Conservation (phyloP, 129 eudicot genomes). For the Apium graveolens region DNA sequence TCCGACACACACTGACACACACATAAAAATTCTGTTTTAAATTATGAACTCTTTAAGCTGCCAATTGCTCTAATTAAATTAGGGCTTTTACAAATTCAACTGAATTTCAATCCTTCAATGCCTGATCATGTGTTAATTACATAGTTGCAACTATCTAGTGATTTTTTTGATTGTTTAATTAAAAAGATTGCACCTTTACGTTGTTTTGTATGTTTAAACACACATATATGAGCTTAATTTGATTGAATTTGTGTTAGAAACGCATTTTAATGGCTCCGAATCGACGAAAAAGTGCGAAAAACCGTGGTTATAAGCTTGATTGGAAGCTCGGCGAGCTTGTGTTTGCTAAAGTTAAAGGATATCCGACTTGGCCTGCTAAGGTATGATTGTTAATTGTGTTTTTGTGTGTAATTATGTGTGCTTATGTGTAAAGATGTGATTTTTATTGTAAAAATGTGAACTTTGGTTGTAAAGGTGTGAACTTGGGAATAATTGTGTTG, state of each 20-base stretch:
- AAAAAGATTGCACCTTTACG: slow-evolving; percentile 12
- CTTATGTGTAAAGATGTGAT: not conserved
- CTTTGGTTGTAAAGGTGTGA: not conserved
- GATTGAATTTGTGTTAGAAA: slow-evolving; percentile 11
- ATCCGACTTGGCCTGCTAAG: slow-evolving; percentile 97
- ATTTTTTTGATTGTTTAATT: slow-evolving; percentile 7
- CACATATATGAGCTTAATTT: slow-evolving; percentile 17
- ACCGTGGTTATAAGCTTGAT: slow-evolving; percentile 70
- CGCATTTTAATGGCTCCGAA: slow-evolving; percentile 64
- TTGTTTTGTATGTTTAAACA: not conserved
- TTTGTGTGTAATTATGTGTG: not conserved
- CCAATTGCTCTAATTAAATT: not conserved
- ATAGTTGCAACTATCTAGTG: not conserved
- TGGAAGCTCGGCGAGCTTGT: slow-evolving; percentile 96
- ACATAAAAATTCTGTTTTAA: not conserved
- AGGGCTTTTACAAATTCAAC: not conserved
- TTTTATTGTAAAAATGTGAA: not conserved
- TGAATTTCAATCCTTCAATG: slow-evolving; percentile 36
- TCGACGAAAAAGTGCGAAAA: slow-evolving; percentile 58
- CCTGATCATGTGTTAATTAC: slow-evolving; percentile 7
- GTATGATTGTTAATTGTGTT: slow-evolving; percentile 26
- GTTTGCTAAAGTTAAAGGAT: slow-evolving; percentile 88
- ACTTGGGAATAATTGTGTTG: not conserved
- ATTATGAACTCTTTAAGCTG: not conserved
- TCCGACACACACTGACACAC: not conserved